Percentiles rank a stretch among this genome's conserved stretches.
These are phyloP conservation scores for Selenicereus undatus DNA, from an alignment of 148 eudicot genomes.

Conservation along the genomic window DNA sequence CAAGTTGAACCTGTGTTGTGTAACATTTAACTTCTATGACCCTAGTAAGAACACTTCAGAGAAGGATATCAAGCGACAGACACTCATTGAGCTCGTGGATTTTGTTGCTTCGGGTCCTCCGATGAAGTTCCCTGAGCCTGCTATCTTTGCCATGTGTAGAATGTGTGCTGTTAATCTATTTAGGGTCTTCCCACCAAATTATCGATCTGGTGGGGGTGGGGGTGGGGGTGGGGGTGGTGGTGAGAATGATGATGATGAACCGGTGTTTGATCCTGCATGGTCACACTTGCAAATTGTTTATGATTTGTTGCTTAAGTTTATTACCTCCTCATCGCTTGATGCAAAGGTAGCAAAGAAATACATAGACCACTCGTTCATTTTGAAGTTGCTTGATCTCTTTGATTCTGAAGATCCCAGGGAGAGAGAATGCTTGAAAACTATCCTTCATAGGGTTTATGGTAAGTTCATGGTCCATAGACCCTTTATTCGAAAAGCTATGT, in stretches of 20 bases:
- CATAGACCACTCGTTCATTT: conserved; percentile 65
- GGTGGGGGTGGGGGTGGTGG: conserved; percentile 39
- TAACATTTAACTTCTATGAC: conserved; percentile 70
- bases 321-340: conserved; percentile 72
- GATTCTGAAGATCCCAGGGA: conserved; percentile 97
- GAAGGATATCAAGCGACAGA: conserved; percentile 68
- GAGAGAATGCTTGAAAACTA: conserved; percentile 75
- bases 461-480: conserved; percentile 98
- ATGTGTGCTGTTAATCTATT: conserved; percentile 84
- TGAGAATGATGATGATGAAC: conserved; percentile 74
- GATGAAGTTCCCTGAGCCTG: conserved; percentile 66
- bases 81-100: conserved; percentile 71
- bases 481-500: conserved; percentile 64
- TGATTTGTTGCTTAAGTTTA: conserved; percentile 73
- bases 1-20: conserved; percentile 84
- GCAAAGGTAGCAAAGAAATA: conserved; percentile 86
- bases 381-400: conserved; percentile 69
- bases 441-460: conserved; percentile 84
- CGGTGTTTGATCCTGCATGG: conserved; percentile 92
- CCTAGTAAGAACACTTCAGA: conserved; percentile 51
- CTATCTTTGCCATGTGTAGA: conserved; percentile 74
- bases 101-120: conserved; percentile 59
- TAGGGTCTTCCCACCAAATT: conserved; percentile 76
- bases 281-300: conserved; percentile 78
- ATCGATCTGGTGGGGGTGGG: conserved; percentile 32